Evolutionary conservation across 2,329 filamentous ascomycete species (phyloP).

Genomic region (Aspergillus pseudoviridinutans): DNA sequence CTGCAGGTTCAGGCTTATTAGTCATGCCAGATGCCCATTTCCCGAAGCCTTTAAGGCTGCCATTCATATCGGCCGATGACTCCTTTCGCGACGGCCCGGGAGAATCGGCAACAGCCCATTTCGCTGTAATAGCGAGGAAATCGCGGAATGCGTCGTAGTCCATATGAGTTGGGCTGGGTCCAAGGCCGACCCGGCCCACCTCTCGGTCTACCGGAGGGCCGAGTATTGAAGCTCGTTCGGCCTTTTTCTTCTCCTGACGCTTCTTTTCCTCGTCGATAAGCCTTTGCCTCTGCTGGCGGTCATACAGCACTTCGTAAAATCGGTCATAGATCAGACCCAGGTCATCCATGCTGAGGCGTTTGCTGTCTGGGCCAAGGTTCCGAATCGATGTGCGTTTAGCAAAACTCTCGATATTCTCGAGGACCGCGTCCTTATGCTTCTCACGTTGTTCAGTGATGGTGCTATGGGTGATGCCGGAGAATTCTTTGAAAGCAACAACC

Average conservation of each 20-base stretch:
- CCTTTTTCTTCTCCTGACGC: slow-evolving; percentile 59
- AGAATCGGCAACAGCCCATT: slow-evolving; percentile 89
- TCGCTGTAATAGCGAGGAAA: slow-evolving; percentile 82
- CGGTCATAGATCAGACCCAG: slow-evolving; percentile 87
- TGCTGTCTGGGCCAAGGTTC: slow-evolving; percentile 93
- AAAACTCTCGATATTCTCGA: slow-evolving; percentile 95
- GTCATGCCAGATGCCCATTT: slow-evolving; percentile 54
- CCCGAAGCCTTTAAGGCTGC: slow-evolving; percentile 52
- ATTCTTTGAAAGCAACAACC: slow-evolving; percentile 99
- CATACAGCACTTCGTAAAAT: slow-evolving; percentile 89
- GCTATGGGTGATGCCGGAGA: slow-evolving; percentile 88
- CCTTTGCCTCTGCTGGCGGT: slow-evolving; percentile 77
- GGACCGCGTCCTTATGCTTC: slow-evolving; percentile 89
- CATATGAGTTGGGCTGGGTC: slow-evolving; percentile 88
- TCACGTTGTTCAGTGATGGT: slow-evolving; percentile 84
- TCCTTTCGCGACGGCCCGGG: slow-evolving; percentile 58
- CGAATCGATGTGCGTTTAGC: slow-evolving; percentile 94
- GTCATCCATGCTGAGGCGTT: slow-evolving; percentile 79
- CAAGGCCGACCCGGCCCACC: slow-evolving; percentile 80
- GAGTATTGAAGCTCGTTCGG: slow-evolving; percentile 37
- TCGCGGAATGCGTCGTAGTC: slow-evolving; percentile 95
- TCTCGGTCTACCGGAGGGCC: slow-evolving; percentile 59
- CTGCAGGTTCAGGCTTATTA: slow-evolving; percentile 64
- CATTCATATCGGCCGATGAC: slow-evolving; percentile 47
- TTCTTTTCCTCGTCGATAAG: slow-evolving; percentile 72